These are phyloP conservation scores for Monotropa hypopitys DNA, from an alignment of 179 eudicot genomes.

Conservation along the genomic window DNA sequence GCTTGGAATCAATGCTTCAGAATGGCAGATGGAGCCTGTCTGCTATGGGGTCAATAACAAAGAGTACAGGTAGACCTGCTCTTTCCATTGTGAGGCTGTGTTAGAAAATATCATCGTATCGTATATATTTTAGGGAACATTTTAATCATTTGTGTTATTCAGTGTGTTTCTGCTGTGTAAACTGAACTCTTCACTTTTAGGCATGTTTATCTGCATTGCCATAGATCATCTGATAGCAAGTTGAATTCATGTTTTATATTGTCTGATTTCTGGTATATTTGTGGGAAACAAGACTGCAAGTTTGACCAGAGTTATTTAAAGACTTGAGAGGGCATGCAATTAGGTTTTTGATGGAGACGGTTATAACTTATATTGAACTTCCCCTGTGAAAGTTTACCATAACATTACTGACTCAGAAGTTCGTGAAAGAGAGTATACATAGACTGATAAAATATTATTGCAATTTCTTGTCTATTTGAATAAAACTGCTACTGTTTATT, in stretches of 20 bases:
- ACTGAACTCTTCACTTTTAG: background rate
- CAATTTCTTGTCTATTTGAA: background rate
- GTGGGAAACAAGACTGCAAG: background rate
- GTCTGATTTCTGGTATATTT: background rate
- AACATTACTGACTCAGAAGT: background rate
- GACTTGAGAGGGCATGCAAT: background rate
- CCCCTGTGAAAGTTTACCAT: background rate
- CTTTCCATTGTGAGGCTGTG: background rate
- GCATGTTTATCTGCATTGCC: background rate
- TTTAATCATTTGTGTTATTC: background rate
- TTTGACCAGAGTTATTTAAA: background rate
- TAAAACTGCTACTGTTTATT: background rate
- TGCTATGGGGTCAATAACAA: slow-evolving; percentile 27
- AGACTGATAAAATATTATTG: background rate
- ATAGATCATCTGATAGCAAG: background rate
- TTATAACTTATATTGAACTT: background rate
- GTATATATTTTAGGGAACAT: background rate
- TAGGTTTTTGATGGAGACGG: background rate
- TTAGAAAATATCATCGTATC: background rate
- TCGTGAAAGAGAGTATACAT: background rate
- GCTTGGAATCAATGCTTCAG: slow-evolving; percentile 21
- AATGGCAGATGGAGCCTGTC: slow-evolving; percentile 30
- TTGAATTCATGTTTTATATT: background rate
- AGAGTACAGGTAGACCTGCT: slow-evolving; percentile 27
- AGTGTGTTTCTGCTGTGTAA: background rate